Conservation (phyloP, 208 protist species). For the Porcisia hertigi region DNA sequence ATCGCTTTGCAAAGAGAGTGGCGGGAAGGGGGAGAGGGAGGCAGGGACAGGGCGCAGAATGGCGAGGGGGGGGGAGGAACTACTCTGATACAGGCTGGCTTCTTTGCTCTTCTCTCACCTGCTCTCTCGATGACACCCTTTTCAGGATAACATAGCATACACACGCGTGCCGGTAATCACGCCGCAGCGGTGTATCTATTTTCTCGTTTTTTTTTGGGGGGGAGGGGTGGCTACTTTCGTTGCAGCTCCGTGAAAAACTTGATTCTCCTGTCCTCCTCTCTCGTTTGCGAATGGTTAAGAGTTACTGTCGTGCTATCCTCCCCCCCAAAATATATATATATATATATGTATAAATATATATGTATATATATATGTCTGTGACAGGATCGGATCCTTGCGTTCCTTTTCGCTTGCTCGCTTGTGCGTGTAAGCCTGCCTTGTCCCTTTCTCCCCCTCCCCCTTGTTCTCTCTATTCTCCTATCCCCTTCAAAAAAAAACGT, state of each 20-base stretch:
- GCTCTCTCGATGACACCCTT: background rate
- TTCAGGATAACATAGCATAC: background rate
- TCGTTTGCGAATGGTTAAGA: background rate
- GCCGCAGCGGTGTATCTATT: background rate
- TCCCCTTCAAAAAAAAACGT: too few species aligned
- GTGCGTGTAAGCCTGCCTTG: too few species aligned
- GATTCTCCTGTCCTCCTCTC: background rate
- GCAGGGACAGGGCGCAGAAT: too few species aligned
- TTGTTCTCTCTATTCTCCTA: too few species aligned
- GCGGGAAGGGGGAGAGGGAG: too few species aligned
- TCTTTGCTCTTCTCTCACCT: background rate
- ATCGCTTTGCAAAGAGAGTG: background rate
- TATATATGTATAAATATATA: too few species aligned
- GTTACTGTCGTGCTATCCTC: background rate
- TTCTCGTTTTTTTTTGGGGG: background rate
- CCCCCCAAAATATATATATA: too few species aligned
- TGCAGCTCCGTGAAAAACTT: background rate
- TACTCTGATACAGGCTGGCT: background rate
- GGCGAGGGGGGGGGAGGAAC: background rate
- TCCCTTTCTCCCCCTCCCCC: too few species aligned
- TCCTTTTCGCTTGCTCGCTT: too few species aligned
- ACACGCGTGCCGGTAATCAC: background rate
- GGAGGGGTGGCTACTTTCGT: too few species aligned
- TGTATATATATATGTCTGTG: too few species aligned
- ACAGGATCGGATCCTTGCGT: too few species aligned